Evolutionary conservation across 2,329 filamentous ascomycete species (phyloP).

Genomic region (Cyclaneusma minus): DNA sequence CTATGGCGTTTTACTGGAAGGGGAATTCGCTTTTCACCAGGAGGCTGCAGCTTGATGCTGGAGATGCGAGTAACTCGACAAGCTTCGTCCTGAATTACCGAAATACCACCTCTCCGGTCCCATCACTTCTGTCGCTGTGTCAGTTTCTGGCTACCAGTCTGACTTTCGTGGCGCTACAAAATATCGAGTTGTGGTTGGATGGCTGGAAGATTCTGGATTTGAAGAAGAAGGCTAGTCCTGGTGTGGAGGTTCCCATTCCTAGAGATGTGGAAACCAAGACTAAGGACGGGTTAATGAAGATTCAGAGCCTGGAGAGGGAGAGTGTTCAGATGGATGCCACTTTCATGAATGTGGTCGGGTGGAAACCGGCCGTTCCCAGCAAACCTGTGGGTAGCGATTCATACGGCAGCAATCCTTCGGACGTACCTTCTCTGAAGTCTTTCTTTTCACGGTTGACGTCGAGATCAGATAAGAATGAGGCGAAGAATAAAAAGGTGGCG

Average conservation of each 20-base stretch:
- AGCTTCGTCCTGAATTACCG: conserved; percentile 93
- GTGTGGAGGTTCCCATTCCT: conserved; percentile 56
- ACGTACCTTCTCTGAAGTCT: conserved; percentile 50
- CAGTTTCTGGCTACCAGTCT: conserved; percentile 91
- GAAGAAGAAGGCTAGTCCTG: conserved; percentile 73
- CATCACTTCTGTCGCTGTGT: conserved; percentile 70
- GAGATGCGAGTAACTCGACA: conserved; percentile 54
- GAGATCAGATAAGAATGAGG: conserved; percentile 30
- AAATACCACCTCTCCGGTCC: conserved; percentile 73
- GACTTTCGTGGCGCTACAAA: conserved; percentile 82
- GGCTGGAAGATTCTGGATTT: conserved; percentile 68
- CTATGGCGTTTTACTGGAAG: conserved; percentile 99
- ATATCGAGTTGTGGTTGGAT: conserved; percentile 82
- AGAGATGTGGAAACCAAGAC: conserved; percentile 69
- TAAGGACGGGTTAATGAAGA: conserved; percentile 76
- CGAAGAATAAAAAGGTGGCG: conserved; percentile 38
- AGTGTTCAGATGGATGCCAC: conserved; percentile 84
- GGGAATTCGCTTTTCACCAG: conserved; percentile 94
- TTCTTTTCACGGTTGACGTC: conserved; percentile 71
- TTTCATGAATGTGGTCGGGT: conserved; percentile 78
- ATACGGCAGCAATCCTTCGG: conserved; percentile 31
- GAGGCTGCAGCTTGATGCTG: conserved; percentile 56
- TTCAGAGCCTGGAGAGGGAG: conserved; percentile 65
- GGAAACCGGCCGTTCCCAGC: conserved; percentile 44
- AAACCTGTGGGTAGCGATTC: conserved; percentile 9